A percentile compares a stretch with the other conserved stretches of the same genome.
These are phyloP conservation scores for Sordariomycetes sp. DNA, from an alignment of 2,329 filamentous ascomycete species.

Conservation along the genomic window DNA sequence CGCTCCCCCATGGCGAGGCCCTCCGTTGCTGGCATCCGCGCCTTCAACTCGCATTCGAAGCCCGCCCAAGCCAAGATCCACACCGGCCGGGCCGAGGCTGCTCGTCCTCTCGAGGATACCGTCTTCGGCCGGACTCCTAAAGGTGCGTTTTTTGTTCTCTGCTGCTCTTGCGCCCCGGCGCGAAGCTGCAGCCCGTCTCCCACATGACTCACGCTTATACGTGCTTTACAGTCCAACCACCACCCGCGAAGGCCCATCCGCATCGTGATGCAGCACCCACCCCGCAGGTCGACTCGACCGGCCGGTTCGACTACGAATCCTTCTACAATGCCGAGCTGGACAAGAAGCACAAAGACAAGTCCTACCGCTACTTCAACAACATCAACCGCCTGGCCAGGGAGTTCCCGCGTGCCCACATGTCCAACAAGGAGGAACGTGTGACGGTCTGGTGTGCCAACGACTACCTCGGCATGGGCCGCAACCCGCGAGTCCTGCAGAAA, in stretches of 20 bases:
- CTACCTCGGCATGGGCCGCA: conserved; percentile 95
- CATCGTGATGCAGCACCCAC: not conserved
- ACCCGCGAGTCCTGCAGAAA: conserved; percentile 70
- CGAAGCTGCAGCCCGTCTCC: not conserved
- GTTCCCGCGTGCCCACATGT: conserved; percentile 90
- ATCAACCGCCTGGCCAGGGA: conserved; percentile 97
- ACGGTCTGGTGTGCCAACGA: conserved; percentile 99
- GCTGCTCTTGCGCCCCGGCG: not conserved
- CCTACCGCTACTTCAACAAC: conserved; percentile 99
- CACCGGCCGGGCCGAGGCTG: conserved; percentile 67
- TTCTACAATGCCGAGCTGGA: conserved; percentile 87
- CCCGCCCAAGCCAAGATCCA: conserved; percentile 66
- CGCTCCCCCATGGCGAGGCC: conserved; percentile 25
- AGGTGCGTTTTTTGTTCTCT: conserved; percentile 25
- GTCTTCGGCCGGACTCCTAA: conserved; percentile 29
- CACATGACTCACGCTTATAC: conserved; percentile 5
- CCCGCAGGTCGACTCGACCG: conserved; percentile 8
- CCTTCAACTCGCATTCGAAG: conserved; percentile 38
- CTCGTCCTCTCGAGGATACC: conserved; percentile 60
- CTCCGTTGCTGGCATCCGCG: conserved; percentile 36
- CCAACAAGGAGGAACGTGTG: conserved; percentile 70
- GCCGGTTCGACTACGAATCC: conserved; percentile 58
- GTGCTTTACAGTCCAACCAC: conserved; percentile 11
- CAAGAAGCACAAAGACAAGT: conserved; percentile 99
- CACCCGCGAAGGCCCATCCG: not conserved